Evolutionary conservation across 192 early-diverging fungal genomes (phyloP).

Genomic region (Helicostylum pulchrum): DNA sequence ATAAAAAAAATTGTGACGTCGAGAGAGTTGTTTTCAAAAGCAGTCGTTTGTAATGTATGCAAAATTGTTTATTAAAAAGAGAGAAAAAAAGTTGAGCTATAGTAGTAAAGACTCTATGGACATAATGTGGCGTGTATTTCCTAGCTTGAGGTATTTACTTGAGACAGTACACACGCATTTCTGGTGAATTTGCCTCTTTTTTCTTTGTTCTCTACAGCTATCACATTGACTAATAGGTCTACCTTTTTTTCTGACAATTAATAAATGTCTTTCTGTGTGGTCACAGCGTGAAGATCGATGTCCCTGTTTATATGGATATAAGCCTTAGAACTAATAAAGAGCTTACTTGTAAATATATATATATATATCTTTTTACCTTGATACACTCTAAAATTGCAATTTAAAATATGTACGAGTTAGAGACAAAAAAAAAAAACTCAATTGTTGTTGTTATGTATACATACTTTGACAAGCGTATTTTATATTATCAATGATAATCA

Average conservation of each 20-base stretch:
- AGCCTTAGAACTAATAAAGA: not conserved
- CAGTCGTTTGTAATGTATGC: too few species aligned
- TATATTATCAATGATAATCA: constrained; percentile 16
- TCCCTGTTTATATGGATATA: not conserved
- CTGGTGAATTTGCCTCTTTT: constrained; percentile 14
- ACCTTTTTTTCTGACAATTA: constrained; percentile 11
- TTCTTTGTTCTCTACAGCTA: constrained; percentile 13
- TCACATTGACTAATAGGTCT: constrained; percentile 17
- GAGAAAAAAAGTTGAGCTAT: too few species aligned
- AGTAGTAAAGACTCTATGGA: constrained; percentile 11
- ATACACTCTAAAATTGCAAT: constrained; percentile 12
- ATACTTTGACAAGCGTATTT: constrained; percentile 20
- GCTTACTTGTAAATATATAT: not conserved
- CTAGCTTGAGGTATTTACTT: not conserved
- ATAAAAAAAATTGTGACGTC: constrained; percentile 16
- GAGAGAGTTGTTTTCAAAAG: too few species aligned
- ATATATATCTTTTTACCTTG: constrained; percentile 3
- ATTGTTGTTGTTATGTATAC: not conserved
- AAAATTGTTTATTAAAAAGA: not conserved
- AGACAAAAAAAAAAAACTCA: not conserved
- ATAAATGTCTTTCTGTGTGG: constrained; percentile 8
- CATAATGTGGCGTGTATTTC: constrained; percentile 1
- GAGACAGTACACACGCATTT: constrained; percentile 7
- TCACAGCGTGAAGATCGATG: constrained; percentile 14
- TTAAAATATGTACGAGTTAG: not conserved